Percentiles rank a stretch among this genome's conserved stretches.
These are phyloP conservation scores for Lactarius sanguifluus DNA, from an alignment of 768 basidiomycete species.

Conservation along the genomic window DNA sequence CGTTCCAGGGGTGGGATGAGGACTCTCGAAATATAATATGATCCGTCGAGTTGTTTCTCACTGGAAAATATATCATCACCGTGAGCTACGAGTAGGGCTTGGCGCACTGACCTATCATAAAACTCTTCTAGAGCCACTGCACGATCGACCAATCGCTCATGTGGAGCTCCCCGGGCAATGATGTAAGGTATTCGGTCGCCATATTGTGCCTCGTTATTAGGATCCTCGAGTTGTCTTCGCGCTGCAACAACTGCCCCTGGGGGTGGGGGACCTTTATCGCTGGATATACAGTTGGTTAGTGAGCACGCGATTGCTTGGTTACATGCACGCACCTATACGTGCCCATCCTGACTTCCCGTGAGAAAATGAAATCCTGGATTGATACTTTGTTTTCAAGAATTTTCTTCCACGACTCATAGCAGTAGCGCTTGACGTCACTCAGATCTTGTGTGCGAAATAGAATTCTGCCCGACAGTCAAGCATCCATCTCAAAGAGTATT, in stretches of 20 bases:
- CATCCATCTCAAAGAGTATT: slow-evolving; percentile 13
- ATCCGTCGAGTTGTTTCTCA: slow-evolving; percentile 73
- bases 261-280: slow-evolving; percentile 81
- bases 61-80: slow-evolving; percentile 37
- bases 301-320: not conserved
- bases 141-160: slow-evolving; percentile 67
- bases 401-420: slow-evolving; percentile 79
- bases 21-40: slow-evolving; percentile 84
- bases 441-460: slow-evolving; percentile 90
- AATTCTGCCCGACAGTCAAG: slow-evolving; percentile 50
- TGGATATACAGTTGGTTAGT: slow-evolving; percentile 35
- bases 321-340: slow-evolving; percentile 70
- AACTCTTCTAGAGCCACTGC: slow-evolving; percentile 74
- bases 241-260: slow-evolving; percentile 92
- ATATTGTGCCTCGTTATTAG: slow-evolving; percentile 83
- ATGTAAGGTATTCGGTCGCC: slow-evolving; percentile 94
- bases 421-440: slow-evolving; percentile 86
- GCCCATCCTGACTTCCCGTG: slow-evolving; percentile 92
- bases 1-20: slow-evolving; percentile 89
- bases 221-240: slow-evolving; percentile 68
- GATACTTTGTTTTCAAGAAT: slow-evolving; percentile 78
- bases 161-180: slow-evolving; percentile 65
- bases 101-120: slow-evolving; percentile 52
- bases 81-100: not conserved
- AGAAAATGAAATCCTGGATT: slow-evolving; percentile 91